phyloP scores from a whole-genome alignment of 2,329 filamentous ascomycete genomes.

The Botryotinia calthae region DNA sequence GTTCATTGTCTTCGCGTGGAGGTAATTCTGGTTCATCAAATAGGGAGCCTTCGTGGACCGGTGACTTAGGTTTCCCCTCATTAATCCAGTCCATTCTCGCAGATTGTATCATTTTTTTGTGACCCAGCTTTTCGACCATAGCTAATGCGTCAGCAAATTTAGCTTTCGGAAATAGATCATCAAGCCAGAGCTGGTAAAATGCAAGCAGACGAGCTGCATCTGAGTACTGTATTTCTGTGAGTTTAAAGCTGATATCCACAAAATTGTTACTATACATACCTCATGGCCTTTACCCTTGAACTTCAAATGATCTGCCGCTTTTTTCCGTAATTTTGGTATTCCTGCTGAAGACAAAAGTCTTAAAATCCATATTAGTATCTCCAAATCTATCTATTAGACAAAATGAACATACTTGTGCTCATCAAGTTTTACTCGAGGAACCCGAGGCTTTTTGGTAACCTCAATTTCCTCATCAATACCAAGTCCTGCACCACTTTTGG shows the following conservation, averaged over 20 bases:
- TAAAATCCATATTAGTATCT: slow-evolving; percentile 40
- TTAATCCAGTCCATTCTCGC: slow-evolving; percentile 82
- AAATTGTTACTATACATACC: slow-evolving; percentile 44
- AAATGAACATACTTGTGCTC: slow-evolving; percentile 59
- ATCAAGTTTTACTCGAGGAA: slow-evolving; percentile 82
- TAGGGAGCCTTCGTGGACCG: slow-evolving; percentile 34
- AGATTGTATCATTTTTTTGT: slow-evolving; percentile 73
- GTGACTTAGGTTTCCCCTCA: slow-evolving; percentile 58
- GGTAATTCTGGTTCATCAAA: slow-evolving; percentile 33
- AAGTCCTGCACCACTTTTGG: slow-evolving; percentile 55
- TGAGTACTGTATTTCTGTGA: slow-evolving; percentile 59
- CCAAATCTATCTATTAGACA: slow-evolving; percentile 6
- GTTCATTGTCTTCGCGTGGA: slow-evolving; percentile 34
- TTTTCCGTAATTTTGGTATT: slow-evolving; percentile 75
- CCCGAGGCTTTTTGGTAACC: slow-evolving; percentile 67
- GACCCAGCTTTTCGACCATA: slow-evolving; percentile 92
- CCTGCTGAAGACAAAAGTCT: slow-evolving; percentile 77
- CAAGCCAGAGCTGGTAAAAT: slow-evolving; percentile 95
- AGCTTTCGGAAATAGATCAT: slow-evolving; percentile 91
- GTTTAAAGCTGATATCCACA: slow-evolving; percentile 1
- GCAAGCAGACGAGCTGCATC: slow-evolving; percentile 79
- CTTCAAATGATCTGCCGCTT: slow-evolving; percentile 66
- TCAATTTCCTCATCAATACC: slow-evolving; percentile 87
- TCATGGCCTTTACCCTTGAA: slow-evolving; percentile 95
- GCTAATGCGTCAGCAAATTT: slow-evolving; percentile 85